Evolutionary conservation across 176 grass and related monocot genomes (phyloP).

Genomic region (Cymbopogon citratus): DNA sequence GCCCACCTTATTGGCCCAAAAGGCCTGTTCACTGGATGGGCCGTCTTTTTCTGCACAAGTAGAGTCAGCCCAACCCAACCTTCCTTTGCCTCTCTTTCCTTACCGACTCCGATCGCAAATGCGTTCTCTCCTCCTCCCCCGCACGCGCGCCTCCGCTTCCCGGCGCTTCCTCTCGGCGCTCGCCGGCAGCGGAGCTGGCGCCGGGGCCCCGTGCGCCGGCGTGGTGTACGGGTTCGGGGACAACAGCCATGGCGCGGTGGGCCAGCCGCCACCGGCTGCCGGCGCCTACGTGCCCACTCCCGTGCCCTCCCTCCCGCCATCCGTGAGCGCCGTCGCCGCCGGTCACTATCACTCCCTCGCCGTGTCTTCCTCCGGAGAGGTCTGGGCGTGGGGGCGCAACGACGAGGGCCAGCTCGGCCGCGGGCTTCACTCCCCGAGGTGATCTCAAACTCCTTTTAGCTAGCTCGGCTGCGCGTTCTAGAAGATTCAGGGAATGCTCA

Average conservation of each 20-base stretch:
- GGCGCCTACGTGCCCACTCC: constrained; percentile 58
- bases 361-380: constrained; percentile 44
- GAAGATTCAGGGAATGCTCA: neutral
- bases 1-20: neutral
- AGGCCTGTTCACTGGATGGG: neutral
- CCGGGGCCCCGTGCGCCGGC: neutral
- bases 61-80: neutral
- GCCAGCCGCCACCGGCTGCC: constrained; percentile 31
- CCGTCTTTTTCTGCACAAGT: neutral
- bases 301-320: constrained; percentile 53
- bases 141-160: neutral
- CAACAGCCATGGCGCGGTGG: constrained; percentile 70
- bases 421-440: constrained; percentile 45
- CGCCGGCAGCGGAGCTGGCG: neutral
- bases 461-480: neutral
- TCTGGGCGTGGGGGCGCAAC: constrained; percentile 94
- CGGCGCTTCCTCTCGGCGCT: constrained; percentile 34
- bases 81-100: neutral
- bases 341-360: constrained; percentile 94
- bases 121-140: neutral
- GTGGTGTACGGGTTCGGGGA: constrained; percentile 74
- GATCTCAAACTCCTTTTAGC: neutral
- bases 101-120: neutral
- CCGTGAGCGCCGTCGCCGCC: constrained; percentile 32
- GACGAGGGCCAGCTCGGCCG: constrained; percentile 76